phyloP scores from a whole-genome alignment of 192 early-diverging fungal species.

The Martensiomyces pterosporus region DNA sequence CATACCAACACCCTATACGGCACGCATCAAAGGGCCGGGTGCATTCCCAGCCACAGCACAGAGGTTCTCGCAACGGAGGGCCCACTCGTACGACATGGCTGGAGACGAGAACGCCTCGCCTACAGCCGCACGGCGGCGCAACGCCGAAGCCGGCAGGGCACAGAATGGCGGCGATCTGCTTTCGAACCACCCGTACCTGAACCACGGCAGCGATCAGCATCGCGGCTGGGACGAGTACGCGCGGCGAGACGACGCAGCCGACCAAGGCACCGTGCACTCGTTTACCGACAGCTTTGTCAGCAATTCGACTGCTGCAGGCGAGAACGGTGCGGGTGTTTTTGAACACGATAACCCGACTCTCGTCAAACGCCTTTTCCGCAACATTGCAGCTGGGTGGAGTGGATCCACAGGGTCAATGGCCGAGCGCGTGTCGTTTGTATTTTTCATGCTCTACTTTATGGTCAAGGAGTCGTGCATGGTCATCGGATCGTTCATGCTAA shows the following conservation, averaged over 20 bases:
- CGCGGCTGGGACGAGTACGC: constrained; percentile 45
- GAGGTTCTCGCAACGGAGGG: constrained; percentile 42
- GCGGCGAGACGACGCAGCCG: constrained; percentile 14
- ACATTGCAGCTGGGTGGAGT: constrained; percentile 39
- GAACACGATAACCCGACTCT: constrained; percentile 43
- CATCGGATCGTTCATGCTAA: constrained; percentile 17
- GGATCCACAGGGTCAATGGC: constrained; percentile 33
- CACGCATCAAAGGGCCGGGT: constrained; percentile 45
- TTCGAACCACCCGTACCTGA: constrained; percentile 28
- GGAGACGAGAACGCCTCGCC: constrained; percentile 26
- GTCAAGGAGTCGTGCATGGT: constrained; percentile 34
- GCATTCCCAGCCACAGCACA: constrained; percentile 48
- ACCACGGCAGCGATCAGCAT: constrained; percentile 15
- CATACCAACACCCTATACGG: constrained; percentile 44
- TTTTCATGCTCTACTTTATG: constrained; percentile 47
- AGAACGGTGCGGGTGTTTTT: neutral
- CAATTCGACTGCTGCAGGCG: constrained; percentile 32
- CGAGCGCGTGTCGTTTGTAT: constrained; percentile 38
- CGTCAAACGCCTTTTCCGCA: constrained; percentile 36
- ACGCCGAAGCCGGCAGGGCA: constrained; percentile 16
- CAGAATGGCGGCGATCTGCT: constrained; percentile 25
- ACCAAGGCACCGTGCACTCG: constrained; percentile 25
- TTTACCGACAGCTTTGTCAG: constrained; percentile 47
- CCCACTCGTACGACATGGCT: constrained; percentile 4
- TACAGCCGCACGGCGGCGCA: constrained; percentile 11